These are phyloP conservation scores for Globisporangium paroecandrum DNA, from an alignment of 352 stramenopile genomes.

Conservation along the genomic window DNA sequence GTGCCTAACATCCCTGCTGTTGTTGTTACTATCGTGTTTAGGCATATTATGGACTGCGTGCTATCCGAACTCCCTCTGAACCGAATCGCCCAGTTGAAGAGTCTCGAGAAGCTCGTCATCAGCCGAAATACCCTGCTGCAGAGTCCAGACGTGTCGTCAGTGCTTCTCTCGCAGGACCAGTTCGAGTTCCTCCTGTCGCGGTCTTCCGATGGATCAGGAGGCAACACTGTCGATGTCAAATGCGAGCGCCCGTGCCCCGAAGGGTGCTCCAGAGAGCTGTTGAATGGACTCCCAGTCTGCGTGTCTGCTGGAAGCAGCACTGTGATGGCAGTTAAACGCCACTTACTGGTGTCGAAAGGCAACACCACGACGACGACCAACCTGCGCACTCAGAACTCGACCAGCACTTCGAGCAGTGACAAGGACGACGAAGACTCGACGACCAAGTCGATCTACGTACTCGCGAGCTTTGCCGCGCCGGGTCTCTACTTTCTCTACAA, in stretches of 20 bases:
- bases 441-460: conserved; percentile 9
- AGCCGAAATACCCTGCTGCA: background rate
- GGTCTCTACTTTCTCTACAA: conserved; percentile 14
- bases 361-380: background rate
- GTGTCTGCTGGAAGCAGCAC: background rate
- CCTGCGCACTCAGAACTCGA: conserved; percentile 3
- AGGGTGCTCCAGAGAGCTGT: background rate
- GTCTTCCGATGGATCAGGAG: background rate
- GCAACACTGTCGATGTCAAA: background rate
- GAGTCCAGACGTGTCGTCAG: background rate
- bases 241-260: background rate
- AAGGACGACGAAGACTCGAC: background rate
- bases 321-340: background rate
- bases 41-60: conserved; percentile 25
- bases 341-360: background rate
- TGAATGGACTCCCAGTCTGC: background rate
- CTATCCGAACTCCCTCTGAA: conserved; percentile 18
- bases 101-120: conserved; percentile 22
- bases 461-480: conserved; percentile 1
- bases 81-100: conserved; percentile 17
- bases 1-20: background rate
- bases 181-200: conserved; percentile 3
- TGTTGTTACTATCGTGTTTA: background rate
- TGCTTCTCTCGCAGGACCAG: background rate
- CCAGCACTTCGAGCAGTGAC: background rate